Percentiles rank a stretch among this genome's conserved stretches.
Conservation (phyloP, 176 grass and related monocot genomes). For the Carex littledalei region DNA sequence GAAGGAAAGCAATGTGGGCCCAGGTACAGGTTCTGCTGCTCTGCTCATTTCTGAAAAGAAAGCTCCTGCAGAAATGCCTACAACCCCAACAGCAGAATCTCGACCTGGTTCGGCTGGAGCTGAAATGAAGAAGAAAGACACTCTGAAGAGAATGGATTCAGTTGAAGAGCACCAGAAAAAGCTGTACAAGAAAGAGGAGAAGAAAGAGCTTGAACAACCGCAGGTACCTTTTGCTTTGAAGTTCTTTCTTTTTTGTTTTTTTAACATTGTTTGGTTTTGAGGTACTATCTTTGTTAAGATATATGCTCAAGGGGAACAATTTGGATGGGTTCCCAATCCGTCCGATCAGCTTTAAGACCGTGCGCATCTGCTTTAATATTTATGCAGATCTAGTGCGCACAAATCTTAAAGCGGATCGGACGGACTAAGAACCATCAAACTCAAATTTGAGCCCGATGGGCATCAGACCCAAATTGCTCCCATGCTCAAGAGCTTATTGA, state of each 20-base stretch:
- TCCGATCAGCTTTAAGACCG: no score
- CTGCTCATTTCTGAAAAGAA: conserved; percentile 13
- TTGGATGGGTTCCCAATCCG: no score
- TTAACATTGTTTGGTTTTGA: neutral
- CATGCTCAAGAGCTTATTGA: neutral
- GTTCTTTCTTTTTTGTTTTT: conserved; percentile 7
- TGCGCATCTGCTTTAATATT: no score
- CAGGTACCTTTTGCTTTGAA: conserved; percentile 34
- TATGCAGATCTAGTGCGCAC: no score
- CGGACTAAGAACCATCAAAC: no score
- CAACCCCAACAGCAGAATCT: conserved; percentile 19
- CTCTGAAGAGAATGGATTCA: conserved; percentile 41
- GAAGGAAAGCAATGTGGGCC: conserved; percentile 1
- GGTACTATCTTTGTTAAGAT: neutral
- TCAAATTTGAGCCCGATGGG: no score
- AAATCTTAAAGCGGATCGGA: no score
- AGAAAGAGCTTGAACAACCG: conserved; percentile 33
- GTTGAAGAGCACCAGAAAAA: conserved; percentile 60
- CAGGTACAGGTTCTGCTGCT: neutral
- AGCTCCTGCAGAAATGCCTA: neutral
- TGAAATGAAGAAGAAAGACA: conserved; percentile 49
- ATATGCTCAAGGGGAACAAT: neutral
- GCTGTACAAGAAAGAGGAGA: conserved; percentile 33
- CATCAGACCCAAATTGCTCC: no score
- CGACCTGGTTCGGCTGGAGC: conserved; percentile 15